Conservation (phyloP, 306 rosid genomes). For the Amphicarpaea edgeworthii region DNA sequence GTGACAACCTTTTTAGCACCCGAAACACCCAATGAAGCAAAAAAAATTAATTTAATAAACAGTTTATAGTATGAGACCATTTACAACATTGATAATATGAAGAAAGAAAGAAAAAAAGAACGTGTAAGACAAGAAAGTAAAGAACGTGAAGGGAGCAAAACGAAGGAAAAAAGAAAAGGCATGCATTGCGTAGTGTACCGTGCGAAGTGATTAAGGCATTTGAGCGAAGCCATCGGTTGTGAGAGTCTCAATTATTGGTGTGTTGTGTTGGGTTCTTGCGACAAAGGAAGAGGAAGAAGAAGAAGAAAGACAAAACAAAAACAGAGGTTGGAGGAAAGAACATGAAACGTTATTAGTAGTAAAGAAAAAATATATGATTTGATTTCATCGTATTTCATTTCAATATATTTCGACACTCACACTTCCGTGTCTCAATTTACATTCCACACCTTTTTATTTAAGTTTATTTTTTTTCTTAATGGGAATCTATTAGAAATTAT, state of each 20-base stretch:
- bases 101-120: too few relatives aligned
- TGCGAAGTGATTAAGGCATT: conserved; percentile 51
- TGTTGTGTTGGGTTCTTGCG: background rate
- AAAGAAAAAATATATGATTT: too few relatives aligned
- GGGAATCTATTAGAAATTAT: too few relatives aligned
- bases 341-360: background rate
- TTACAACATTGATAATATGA: background rate
- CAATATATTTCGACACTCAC: too few relatives aligned
- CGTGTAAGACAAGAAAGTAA: background rate
- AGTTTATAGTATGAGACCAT: background rate
- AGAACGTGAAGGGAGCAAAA: background rate
- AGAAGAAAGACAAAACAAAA: background rate
- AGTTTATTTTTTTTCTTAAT: too few relatives aligned
- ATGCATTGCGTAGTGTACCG: conserved; percentile 51
- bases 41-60: background rate
- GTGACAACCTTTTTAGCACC: background rate
- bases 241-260: background rate
- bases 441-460: too few relatives aligned
- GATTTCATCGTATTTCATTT: too few relatives aligned
- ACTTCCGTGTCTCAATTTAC: too few relatives aligned
- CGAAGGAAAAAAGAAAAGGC: background rate
- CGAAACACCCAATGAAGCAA: background rate
- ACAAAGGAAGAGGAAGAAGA: background rate
- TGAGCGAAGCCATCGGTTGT: conserved; percentile 46
- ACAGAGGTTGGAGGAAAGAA: background rate